Percentiles rank a stretch among this genome's conserved stretches.
Evolutionary conservation across 2,329 filamentous ascomycete species (phyloP).

Genomic region (Cadophora gregata): DNA sequence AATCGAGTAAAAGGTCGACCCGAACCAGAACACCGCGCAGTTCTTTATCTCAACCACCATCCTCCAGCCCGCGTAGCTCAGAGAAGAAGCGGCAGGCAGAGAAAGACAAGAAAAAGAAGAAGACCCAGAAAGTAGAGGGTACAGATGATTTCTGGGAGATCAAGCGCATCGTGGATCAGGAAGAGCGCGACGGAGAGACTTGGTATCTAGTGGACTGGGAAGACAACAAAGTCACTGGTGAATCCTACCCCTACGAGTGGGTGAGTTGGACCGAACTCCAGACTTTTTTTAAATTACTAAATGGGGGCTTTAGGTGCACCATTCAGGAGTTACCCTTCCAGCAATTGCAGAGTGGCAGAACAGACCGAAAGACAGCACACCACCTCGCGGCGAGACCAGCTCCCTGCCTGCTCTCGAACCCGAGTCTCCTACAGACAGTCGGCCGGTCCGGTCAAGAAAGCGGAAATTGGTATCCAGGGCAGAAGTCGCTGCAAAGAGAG

Average conservation of each 20-base stretch:
- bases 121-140: not conserved
- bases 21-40: not conserved
- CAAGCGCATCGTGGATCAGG: conserved; percentile 12
- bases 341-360: conserved; percentile 23
- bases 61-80: conserved; percentile 1
- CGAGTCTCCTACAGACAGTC: conserved; percentile 26
- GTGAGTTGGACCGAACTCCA: conserved; percentile 44
- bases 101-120: conserved; percentile 10
- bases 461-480: conserved; percentile 19
- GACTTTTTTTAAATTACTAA: not conserved
- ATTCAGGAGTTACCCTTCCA: not conserved
- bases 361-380: conserved; percentile 1
- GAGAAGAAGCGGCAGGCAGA: not conserved
- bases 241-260: conserved; percentile 58
- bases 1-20: conserved; percentile 2
- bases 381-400: not conserved
- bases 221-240: conserved; percentile 55
- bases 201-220: conserved; percentile 63
- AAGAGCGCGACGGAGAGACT: not conserved
- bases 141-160: not conserved
- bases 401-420: not conserved
- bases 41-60: not conserved
- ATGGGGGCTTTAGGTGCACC: not conserved
- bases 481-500: not conserved
- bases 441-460: conserved; percentile 36